phyloP scores from a whole-genome alignment of 1,139 yeast genomes.

The Saccharomyces hybrid region DNA sequence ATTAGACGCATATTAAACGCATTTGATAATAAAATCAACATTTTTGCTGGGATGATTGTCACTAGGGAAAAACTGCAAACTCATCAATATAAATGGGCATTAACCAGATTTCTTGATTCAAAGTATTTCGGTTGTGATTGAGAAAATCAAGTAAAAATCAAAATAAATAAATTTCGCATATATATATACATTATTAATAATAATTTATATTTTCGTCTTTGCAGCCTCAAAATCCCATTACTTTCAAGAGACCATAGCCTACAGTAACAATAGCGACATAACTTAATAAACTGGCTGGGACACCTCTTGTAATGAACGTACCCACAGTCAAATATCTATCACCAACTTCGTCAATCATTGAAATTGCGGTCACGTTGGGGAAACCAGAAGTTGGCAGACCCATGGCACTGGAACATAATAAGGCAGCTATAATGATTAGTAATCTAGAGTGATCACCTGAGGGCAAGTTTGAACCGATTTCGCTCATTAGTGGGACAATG shows the following conservation, averaged over 20 bases:
- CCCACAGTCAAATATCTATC: constrained; percentile 76
- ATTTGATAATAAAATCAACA: constrained; percentile 52
- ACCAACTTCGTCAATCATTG: constrained; percentile 85
- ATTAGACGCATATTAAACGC: constrained; percentile 68
- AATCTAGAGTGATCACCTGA: constrained; percentile 44
- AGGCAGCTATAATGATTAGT: constrained; percentile 74
- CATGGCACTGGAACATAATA: constrained; percentile 88
- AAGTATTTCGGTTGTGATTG: constrained; percentile 57
- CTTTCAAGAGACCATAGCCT: constrained; percentile 67
- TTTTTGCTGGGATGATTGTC: constrained; percentile 66
- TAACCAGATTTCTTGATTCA: constrained; percentile 66
- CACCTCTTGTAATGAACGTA: constrained; percentile 79
- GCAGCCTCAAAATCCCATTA: constrained; percentile 40
- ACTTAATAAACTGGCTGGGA: constrained; percentile 72
- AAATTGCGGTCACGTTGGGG: constrained; percentile 93
- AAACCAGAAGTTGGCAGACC: constrained; percentile 94
- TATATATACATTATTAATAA: background rate
- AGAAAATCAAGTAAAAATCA: background rate
- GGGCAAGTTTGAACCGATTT: constrained; percentile 65
- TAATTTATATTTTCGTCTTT: background rate
- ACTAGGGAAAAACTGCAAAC: constrained; percentile 25
- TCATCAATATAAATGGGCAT: constrained; percentile 40
- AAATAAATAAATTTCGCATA: background rate
- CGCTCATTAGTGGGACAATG: constrained; percentile 78
- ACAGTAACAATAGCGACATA: constrained; percentile 64